phyloP scores from a whole-genome alignment of 2,329 filamentous ascomycete species.

The Aspergillus unguis region DNA sequence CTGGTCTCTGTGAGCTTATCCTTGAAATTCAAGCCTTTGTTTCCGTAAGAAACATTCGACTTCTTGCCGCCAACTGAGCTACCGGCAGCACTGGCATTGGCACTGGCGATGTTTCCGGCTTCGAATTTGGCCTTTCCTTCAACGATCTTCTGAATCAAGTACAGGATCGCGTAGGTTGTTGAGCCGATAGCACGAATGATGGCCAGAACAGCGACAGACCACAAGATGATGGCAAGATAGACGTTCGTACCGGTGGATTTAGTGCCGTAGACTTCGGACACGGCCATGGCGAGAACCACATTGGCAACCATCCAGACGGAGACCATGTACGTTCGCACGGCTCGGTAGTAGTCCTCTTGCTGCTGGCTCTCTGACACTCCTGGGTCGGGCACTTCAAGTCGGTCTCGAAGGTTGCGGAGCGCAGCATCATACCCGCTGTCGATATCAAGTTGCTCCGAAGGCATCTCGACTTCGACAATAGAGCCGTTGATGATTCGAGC shows the following conservation, averaged over 20 bases:
- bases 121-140: conserved; percentile 72
- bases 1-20: conserved; percentile 36
- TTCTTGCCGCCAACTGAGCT: conserved; percentile 19
- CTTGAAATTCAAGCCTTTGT: conserved; percentile 30
- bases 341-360: conserved; percentile 98
- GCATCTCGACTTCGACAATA: conserved; percentile 95
- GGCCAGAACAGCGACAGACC: conserved; percentile 81
- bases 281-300: conserved; percentile 86
- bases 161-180: conserved; percentile 77
- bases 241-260: conserved; percentile 73
- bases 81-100: conserved; percentile 21
- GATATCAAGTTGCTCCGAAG: conserved; percentile 94
- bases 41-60: conserved; percentile 28
- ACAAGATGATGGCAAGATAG: conserved; percentile 90
- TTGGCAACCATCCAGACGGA: conserved; percentile 92
- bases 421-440: conserved; percentile 97
- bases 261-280: conserved; percentile 77
- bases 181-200: conserved; percentile 83
- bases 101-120: conserved; percentile 33
- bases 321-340: conserved; percentile 97
- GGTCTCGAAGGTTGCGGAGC: conserved; percentile 88
- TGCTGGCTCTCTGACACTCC: conserved; percentile 70
- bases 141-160: conserved; percentile 76
- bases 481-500: conserved; percentile 72
- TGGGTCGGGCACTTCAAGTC: conserved; percentile 71